These are phyloP conservation scores for Raffaelea deltoideospora DNA, from an alignment of 2,329 filamentous ascomycete genomes.

Conservation along the genomic window DNA sequence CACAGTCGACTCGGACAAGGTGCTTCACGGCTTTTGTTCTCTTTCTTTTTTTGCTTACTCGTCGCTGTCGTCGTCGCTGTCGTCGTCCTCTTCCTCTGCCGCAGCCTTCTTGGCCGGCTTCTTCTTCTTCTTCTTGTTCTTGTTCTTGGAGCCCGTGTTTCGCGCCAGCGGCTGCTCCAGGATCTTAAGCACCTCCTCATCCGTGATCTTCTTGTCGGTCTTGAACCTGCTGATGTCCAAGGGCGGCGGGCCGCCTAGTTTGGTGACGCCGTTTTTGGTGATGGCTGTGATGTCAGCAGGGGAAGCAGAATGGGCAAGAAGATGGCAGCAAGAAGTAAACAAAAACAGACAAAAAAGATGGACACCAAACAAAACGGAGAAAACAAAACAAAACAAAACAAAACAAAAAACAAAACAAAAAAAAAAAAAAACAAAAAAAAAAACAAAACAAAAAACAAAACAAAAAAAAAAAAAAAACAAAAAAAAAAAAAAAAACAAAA, in stretches of 20 bases:
- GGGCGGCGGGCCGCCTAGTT: conserved; percentile 61
- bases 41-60: conserved; percentile 4
- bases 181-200: conserved; percentile 90
- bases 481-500: neutral
- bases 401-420: neutral
- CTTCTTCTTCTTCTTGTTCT: conserved; percentile 73
- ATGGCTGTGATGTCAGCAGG: conserved; percentile 44
- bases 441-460: neutral
- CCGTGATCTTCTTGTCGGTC: conserved; percentile 94
- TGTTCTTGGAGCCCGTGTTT: conserved; percentile 72
- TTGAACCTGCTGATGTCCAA: conserved; percentile 72
- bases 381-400: neutral
- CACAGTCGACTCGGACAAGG: too few species aligned
- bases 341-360: neutral
- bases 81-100: conserved; percentile 17
- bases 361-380: neutral
- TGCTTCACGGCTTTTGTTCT: too few species aligned
- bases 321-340: neutral
- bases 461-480: neutral
- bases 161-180: conserved; percentile 76
- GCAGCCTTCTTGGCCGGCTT: conserved; percentile 27
- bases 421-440: neutral
- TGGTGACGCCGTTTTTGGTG: conserved; percentile 92
- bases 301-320: neutral
- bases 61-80: conserved; percentile 19